Evolutionary conservation across 148 eudicot species (phyloP).

Genomic region (Fagopyrum esculentum): DNA sequence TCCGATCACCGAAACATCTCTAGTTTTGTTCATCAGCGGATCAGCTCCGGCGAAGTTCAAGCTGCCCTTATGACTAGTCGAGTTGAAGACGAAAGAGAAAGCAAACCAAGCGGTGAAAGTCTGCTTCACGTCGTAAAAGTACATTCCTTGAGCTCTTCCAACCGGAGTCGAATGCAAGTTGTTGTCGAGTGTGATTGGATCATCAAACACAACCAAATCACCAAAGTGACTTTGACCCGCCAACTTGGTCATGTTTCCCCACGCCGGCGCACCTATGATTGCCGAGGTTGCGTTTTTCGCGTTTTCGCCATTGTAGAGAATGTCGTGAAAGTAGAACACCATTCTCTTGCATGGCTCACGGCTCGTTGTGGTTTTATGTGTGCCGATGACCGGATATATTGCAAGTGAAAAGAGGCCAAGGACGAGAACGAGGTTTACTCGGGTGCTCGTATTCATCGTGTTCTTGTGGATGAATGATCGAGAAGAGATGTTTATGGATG

Average conservation of each 20-base stretch:
- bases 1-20: conserved; percentile 63
- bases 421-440: background rate
- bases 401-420: background rate
- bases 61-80: conserved; percentile 36
- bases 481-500: background rate
- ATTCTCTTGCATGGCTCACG: conserved; percentile 36
- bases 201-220: conserved; percentile 51
- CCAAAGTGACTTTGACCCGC: conserved; percentile 42
- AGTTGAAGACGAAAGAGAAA: conserved; percentile 49
- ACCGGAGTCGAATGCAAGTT: conserved; percentile 44
- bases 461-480: background rate
- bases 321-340: conserved; percentile 50
- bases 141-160: conserved; percentile 67
- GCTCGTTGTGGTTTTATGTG: background rate
- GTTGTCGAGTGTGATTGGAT: conserved; percentile 61
- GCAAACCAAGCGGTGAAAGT: conserved; percentile 50
- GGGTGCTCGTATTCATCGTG: background rate
- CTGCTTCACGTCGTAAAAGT: conserved; percentile 40
- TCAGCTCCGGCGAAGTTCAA: conserved; percentile 63
- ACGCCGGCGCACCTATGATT: conserved; percentile 39
- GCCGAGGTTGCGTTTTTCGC: conserved; percentile 49
- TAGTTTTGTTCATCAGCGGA: conserved; percentile 51
- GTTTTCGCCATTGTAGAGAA: conserved; percentile 49
- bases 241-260: conserved; percentile 40
- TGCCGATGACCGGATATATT: background rate